These are phyloP conservation scores for Aspergillus uvarum DNA, from an alignment of 2,329 filamentous ascomycete genomes.

Conservation along the genomic window DNA sequence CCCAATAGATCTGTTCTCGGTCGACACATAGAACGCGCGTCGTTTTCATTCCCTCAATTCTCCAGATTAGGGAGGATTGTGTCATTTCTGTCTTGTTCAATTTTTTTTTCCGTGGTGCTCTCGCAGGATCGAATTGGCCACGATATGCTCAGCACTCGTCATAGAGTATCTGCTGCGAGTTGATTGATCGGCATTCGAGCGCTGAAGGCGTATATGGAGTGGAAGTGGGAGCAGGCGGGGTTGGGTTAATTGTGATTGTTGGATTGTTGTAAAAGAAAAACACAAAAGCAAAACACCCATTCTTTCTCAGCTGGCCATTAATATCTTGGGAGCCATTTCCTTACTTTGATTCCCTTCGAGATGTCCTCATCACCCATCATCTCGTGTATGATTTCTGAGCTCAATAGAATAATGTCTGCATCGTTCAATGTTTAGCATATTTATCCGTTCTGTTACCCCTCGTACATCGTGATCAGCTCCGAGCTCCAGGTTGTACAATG, in stretches of 20 bases:
- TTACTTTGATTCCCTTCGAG: not conserved
- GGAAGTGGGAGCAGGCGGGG: not conserved
- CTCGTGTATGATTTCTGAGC: not conserved
- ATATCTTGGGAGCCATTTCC: not conserved
- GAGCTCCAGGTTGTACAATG: no score
- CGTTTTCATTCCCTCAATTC: constrained; percentile 4
- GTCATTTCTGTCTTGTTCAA: constrained; percentile 8
- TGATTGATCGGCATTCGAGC: not conserved
- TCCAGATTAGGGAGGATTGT: constrained; percentile 7
- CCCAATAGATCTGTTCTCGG: constrained; percentile 24
- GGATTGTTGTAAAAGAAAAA: constrained; percentile 2
- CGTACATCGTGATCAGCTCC: no score
- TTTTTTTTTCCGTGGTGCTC: constrained; percentile 18
- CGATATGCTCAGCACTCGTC: constrained; percentile 14
- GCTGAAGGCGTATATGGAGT: constrained; percentile 6
- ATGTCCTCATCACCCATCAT: not conserved
- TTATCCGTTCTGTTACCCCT: no score
- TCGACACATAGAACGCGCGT: constrained; percentile 19
- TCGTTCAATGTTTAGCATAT: not conserved
- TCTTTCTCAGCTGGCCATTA: not conserved
- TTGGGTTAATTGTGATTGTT: not conserved
- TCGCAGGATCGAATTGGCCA: constrained; percentile 29
- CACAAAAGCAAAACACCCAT: not conserved
- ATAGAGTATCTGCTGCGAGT: constrained; percentile 5
- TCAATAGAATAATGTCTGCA: not conserved